Conservation (phyloP, 306 rosid genomes). For the Dryas octopetala region DNA sequence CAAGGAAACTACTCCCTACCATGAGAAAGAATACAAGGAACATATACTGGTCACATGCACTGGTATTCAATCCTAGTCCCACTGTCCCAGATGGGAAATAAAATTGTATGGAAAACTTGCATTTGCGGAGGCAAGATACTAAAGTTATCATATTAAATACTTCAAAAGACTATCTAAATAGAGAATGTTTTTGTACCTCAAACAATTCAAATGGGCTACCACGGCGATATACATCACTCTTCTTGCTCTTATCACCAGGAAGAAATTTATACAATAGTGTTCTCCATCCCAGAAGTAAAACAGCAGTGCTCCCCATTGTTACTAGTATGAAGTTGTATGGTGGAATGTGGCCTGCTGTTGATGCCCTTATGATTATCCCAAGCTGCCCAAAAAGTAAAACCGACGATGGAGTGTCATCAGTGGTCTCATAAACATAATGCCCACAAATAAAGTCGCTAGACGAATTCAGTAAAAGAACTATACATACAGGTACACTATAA, state of each 20-base stretch:
- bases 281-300: conserved; percentile 74
- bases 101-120: background rate
- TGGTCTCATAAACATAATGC: background rate
- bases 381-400: conserved; percentile 45
- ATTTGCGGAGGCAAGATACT: background rate
- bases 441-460: background rate
- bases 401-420: background rate
- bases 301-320: conserved; percentile 87
- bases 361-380: conserved; percentile 69
- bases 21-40: background rate
- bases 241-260: conserved; percentile 55
- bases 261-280: conserved; percentile 55
- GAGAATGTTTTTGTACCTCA: conserved; percentile 50
- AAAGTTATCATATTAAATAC: background rate
- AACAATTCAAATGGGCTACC: conserved; percentile 91
- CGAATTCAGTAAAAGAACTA: background rate
- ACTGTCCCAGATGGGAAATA: background rate
- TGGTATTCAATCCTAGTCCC: background rate
- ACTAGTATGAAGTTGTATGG: conserved; percentile 58
- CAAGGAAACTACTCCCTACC: background rate
- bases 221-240: conserved; percentile 72
- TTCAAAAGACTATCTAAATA: background rate
- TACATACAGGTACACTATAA: background rate
- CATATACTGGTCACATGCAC: background rate
- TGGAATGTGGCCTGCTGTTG: conserved; percentile 56